phyloP scores from a whole-genome alignment of 345 rosid species.

The Lenwebbia sp. region DNA sequence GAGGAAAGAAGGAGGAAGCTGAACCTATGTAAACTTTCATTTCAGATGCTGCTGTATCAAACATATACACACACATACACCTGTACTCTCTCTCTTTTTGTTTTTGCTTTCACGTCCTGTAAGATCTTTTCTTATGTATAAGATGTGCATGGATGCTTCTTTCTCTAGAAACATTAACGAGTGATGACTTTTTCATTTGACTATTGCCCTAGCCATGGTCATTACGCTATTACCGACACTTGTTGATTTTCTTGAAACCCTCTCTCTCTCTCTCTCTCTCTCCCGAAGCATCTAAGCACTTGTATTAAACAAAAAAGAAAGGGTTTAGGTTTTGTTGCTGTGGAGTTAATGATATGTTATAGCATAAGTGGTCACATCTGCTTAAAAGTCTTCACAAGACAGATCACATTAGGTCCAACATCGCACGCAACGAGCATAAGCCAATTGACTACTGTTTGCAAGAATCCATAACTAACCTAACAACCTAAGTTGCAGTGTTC shows the following conservation, averaged over 20 bases:
- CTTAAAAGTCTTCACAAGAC: background rate
- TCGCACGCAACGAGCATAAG: background rate
- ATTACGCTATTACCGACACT: background rate
- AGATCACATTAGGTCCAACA: background rate
- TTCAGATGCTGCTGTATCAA: background rate
- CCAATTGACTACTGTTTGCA: background rate
- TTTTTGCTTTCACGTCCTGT: background rate
- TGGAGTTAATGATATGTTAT: background rate
- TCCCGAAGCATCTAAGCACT: background rate
- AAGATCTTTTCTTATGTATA: background rate
- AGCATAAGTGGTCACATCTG: background rate
- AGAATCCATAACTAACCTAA: background rate
- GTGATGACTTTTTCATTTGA: background rate
- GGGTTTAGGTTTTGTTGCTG: too few relatives aligned
- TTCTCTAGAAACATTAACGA: background rate
- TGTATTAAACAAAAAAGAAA: background rate
- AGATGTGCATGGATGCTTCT: background rate
- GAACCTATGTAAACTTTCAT: background rate
- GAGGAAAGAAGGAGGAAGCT: background rate
- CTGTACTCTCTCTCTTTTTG: background rate
- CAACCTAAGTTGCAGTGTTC: background rate
- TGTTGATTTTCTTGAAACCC: background rate
- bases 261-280: background rate
- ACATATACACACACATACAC: background rate
- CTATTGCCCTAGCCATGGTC: background rate